These are phyloP conservation scores for Carex scoparia DNA, from an alignment of 176 grass and related monocot genomes.

Conservation along the genomic window DNA sequence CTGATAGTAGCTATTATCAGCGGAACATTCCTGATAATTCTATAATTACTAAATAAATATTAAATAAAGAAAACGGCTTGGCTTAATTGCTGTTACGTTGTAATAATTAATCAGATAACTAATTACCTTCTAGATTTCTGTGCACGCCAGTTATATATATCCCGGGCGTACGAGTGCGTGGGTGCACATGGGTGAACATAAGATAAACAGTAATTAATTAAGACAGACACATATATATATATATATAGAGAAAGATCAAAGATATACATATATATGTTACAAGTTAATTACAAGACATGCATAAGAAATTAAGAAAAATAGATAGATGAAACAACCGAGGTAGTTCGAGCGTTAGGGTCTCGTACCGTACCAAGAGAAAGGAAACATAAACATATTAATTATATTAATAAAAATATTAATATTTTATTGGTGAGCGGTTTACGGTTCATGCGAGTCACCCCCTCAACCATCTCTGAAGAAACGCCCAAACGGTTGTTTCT, in stretches of 20 bases:
- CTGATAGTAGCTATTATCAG: no score
- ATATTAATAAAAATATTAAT: neutral
- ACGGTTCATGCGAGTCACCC: conserved; percentile 31
- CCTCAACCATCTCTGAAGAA: conserved; percentile 10
- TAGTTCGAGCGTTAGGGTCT: conserved; percentile 14
- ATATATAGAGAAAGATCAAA: neutral
- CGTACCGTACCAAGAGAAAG: neutral
- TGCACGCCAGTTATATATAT: neutral
- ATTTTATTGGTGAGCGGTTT: conserved; percentile 32
- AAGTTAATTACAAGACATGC: neutral
- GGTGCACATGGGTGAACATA: neutral
- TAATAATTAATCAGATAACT: neutral
- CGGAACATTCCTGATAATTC: no score
- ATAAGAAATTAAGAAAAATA: neutral
- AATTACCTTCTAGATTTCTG: neutral
- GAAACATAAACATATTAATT: neutral
- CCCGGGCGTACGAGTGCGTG: neutral
- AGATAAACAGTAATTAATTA: neutral
- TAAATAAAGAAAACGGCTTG: no score
- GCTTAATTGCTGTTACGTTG: no score
- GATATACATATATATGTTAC: neutral
- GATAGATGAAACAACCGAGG: neutral
- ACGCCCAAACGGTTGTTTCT: conserved; percentile 21
- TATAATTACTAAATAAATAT: neutral
- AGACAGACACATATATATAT: neutral